These are phyloP conservation scores for Echinosophora koreensis DNA, from an alignment of 306 rosid species.

Conservation along the genomic window DNA sequence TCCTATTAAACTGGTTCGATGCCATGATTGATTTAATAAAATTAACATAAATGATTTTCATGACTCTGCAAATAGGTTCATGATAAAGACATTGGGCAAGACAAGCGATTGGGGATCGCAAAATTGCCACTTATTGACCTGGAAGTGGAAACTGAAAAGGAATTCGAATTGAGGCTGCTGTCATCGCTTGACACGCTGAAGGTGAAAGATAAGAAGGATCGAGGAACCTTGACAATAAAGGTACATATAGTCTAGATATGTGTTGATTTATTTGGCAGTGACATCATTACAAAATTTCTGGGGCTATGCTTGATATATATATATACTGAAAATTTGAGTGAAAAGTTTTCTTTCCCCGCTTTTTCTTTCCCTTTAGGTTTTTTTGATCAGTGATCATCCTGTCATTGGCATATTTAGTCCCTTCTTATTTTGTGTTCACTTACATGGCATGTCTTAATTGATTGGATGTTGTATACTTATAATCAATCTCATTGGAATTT, in stretches of 20 bases:
- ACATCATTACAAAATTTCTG: too few relatives aligned
- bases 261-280: background rate
- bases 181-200: constrained; percentile 86
- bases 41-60: constrained; percentile 24
- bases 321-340: constrained; percentile 10
- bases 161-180: constrained; percentile 73
- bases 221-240: constrained; percentile 80
- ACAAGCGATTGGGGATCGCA: constrained; percentile 82
- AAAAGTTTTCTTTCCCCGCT: background rate
- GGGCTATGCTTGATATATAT: background rate
- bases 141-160: constrained; percentile 71
- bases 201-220: constrained; percentile 92
- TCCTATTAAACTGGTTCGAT: background rate
- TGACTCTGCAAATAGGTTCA: constrained; percentile 60
- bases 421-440: background rate
- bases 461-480: background rate
- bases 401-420: background rate
- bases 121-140: constrained; percentile 76
- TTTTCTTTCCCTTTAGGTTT: background rate
- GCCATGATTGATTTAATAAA: constrained; percentile 18
- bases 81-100: constrained; percentile 97
- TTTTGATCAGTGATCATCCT: background rate
- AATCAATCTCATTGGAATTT: constrained; percentile 22
- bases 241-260: constrained; percentile 25
- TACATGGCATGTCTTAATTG: background rate